phyloP scores from a whole-genome alignment of 2,329 filamentous ascomycete genomes.

The Aspergillus sp. region DNA sequence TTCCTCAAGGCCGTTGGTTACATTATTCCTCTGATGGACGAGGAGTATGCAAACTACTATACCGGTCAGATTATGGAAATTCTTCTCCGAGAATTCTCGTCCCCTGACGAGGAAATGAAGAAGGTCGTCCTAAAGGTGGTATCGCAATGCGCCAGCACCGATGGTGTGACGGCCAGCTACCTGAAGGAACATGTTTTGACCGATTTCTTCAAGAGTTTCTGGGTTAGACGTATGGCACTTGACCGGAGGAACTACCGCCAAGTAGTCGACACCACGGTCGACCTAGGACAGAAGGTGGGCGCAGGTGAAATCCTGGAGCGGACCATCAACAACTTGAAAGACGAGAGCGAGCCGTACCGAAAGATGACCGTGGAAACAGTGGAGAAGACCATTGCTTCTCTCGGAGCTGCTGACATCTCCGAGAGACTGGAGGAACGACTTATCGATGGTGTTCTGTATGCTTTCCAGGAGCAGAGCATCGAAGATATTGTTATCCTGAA shows the following conservation, averaged over 20 bases:
- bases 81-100: constrained; percentile 90
- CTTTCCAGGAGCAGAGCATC: constrained; percentile 97
- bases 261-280: constrained; percentile 96
- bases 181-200: constrained; percentile 92
- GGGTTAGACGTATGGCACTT: constrained; percentile 94
- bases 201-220: constrained; percentile 99
- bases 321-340: constrained; percentile 93
- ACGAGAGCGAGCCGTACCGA: constrained; percentile 95
- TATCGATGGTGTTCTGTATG: constrained; percentile 91
- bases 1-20: constrained; percentile 98
- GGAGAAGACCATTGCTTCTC: constrained; percentile 90
- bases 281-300: constrained; percentile 96
- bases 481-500: constrained; percentile 97
- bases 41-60: constrained; percentile 99
- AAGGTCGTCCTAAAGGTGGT: constrained; percentile 98
- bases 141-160: constrained; percentile 90
- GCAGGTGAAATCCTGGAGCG: constrained; percentile 92
- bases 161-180: constrained; percentile 92
- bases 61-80: constrained; percentile 99
- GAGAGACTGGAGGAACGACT: constrained; percentile 90
- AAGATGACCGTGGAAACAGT: constrained; percentile 99
- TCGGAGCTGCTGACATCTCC: constrained; percentile 92
- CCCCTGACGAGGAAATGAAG: constrained; percentile 99
- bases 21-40: constrained; percentile 98
- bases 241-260: constrained; percentile 98